Conservation (phyloP, 2,329 filamentous ascomycete genomes). For the Fusarium pseudoanthophilum region DNA sequence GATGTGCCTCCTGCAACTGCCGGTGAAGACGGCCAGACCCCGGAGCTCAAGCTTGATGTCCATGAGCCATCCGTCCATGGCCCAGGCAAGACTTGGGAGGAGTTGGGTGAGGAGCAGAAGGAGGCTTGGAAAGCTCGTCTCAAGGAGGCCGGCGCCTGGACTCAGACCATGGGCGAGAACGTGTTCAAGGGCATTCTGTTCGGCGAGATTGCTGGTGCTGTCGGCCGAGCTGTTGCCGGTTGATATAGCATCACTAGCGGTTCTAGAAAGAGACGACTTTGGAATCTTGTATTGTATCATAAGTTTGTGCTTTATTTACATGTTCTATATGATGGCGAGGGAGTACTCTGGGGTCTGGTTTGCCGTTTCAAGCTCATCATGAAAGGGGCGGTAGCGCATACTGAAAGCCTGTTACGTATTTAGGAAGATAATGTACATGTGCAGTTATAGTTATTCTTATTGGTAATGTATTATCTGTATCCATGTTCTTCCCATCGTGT, state of each 20-base stretch:
- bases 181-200: constrained; percentile 84
- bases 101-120: constrained; percentile 71
- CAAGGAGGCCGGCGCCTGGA: constrained; percentile 79
- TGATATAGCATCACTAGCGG: constrained; percentile 30
- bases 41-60: constrained; percentile 54
- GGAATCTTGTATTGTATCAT: constrained; percentile 18
- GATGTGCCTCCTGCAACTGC: constrained; percentile 28
- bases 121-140: constrained; percentile 76
- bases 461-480: background rate
- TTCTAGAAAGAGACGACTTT: background rate
- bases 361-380: background rate
- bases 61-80: constrained; percentile 61
- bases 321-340: constrained; percentile 15
- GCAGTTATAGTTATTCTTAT: background rate
- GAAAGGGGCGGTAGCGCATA: background rate
- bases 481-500: background rate
- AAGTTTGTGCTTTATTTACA: constrained; percentile 5
- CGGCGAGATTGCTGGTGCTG: constrained; percentile 73
- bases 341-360: constrained; percentile 4
- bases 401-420: constrained; percentile 2
- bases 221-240: constrained; percentile 62
- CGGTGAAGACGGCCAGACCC: constrained; percentile 28
- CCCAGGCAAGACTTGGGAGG: constrained; percentile 74
- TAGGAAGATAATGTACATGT: constrained; percentile 5
- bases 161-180: constrained; percentile 79